Conservation (phyloP, 495 filamentous ascomycete species). For the Hapsidospora chrysogenum region DNA sequence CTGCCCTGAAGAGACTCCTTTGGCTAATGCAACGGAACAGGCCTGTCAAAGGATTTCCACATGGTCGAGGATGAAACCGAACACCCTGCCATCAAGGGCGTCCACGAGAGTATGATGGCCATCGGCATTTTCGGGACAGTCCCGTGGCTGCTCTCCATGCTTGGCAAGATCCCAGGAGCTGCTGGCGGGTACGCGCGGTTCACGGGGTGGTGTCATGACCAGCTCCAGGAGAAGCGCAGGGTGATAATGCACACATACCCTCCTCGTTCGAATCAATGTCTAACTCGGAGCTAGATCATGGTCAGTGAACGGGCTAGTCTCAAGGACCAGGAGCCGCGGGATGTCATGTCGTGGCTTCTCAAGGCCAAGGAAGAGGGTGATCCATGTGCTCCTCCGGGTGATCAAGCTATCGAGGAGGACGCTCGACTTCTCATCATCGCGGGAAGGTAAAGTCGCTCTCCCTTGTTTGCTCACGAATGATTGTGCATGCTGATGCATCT, state of each 20-base stretch:
- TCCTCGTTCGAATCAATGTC: background rate
- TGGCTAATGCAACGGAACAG: too few species aligned
- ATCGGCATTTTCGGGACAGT: slow-evolving; percentile 15
- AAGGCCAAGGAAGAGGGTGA: slow-evolving; percentile 9
- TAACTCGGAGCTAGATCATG: background rate
- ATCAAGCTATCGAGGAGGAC: slow-evolving; percentile 6
- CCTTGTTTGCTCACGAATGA: background rate
- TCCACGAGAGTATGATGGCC: slow-evolving; percentile 16
- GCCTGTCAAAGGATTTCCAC: slow-evolving; percentile 13
- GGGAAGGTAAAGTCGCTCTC: slow-evolving; percentile 1
- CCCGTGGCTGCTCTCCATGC: slow-evolving; percentile 18
- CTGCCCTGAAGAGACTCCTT: too few species aligned
- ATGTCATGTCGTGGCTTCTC: slow-evolving; percentile 11
- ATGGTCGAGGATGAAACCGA: slow-evolving; percentile 18
- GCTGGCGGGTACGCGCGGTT: slow-evolving; percentile 4
- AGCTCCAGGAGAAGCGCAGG: slow-evolving; percentile 4
- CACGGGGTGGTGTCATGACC: slow-evolving; percentile 3
- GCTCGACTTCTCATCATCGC: slow-evolving; percentile 7
- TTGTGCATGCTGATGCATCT: background rate
- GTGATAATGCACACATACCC: slow-evolving; percentile 2
- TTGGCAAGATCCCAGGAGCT: slow-evolving; percentile 4
- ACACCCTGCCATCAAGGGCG: slow-evolving; percentile 12
- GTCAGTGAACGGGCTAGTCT: slow-evolving; percentile 1
- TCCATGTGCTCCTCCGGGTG: slow-evolving; percentile 5
- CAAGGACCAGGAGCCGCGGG: slow-evolving; percentile 5